A percentile compares a stretch with the other conserved stretches of the same genome.
Evolutionary conservation across 441 rosid species (phyloP).

Genomic region (Populus hybrid): DNA sequence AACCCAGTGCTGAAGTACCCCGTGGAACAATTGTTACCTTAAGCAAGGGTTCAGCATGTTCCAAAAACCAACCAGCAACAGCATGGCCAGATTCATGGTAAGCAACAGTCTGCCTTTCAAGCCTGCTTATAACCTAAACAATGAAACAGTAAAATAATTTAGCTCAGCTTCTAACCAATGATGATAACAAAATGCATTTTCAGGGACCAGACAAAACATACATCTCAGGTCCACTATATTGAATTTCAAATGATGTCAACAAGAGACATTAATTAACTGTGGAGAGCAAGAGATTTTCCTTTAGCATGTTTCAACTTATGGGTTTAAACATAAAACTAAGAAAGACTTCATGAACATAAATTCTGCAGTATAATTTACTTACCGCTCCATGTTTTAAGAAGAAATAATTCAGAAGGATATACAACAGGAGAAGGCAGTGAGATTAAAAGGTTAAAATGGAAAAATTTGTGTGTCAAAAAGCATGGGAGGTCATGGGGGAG

Average conservation of each 20-base stretch:
- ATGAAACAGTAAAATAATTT: not conserved
- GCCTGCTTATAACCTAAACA: conserved; percentile 57
- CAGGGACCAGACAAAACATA: not conserved
- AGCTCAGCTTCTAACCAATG: not conserved
- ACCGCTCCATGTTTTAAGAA: not conserved
- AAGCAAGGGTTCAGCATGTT: conserved; percentile 63
- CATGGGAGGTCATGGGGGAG: not conserved
- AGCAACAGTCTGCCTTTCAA: conserved; percentile 59
- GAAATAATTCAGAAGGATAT: not conserved
- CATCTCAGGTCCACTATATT: not conserved
- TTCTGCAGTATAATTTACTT: not conserved
- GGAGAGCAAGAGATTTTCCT: not conserved
- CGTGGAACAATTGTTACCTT: conserved; percentile 78
- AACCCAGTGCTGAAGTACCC: conserved; percentile 65
- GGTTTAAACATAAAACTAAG: not conserved
- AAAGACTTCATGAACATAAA: not conserved
- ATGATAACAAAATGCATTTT: not conserved
- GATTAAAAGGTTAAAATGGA: not conserved
- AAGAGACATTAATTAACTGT: not conserved
- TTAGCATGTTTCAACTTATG: not conserved
- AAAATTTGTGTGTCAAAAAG: not conserved
- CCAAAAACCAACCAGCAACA: conserved; percentile 66
- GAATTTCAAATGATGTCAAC: not conserved
- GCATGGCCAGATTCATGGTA: conserved; percentile 83
- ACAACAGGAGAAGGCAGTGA: not conserved